Conservation (phyloP, 2,329 filamentous ascomycete genomes). For the Curvularia hawaiiensis region DNA sequence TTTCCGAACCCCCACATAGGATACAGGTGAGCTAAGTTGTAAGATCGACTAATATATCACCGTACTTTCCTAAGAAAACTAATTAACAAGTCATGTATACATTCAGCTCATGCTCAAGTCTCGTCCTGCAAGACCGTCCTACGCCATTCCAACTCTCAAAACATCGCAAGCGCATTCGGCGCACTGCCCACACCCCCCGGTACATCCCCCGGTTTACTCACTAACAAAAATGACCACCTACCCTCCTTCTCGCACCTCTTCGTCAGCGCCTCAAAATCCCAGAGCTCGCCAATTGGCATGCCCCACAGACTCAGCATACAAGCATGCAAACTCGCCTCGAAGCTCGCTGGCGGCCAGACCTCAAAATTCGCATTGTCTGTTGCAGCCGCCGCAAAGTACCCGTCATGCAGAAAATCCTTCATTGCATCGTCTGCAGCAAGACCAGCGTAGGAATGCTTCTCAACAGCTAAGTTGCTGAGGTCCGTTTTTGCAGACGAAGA, state of each 20-base stretch:
- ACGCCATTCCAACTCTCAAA: constrained; percentile 7
- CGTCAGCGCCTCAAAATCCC: constrained; percentile 40
- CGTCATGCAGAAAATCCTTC: constrained; percentile 85
- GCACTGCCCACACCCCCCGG: constrained; percentile 36
- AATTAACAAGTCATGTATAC: not conserved
- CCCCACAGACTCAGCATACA: constrained; percentile 36
- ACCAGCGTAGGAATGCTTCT: constrained; percentile 43
- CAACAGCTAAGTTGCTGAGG: constrained; percentile 14
- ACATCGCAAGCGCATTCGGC: constrained; percentile 36
- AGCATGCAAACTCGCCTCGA: constrained; percentile 29
- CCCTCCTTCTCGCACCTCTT: constrained; percentile 34
- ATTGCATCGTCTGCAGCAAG: constrained; percentile 87
- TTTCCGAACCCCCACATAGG: not conserved
- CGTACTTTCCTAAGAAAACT: not conserved
- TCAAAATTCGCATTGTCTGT: constrained; percentile 45
- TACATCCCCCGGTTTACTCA: constrained; percentile 54
- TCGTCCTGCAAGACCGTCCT: not conserved
- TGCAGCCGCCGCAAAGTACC: constrained; percentile 35
- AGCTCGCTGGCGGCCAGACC: constrained; percentile 27
- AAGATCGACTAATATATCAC: not conserved
- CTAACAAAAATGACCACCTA: constrained; percentile 59
- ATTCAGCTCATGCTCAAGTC: not conserved
- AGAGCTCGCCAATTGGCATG: constrained; percentile 45
- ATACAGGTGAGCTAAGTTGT: not conserved
- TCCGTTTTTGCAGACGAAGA: constrained; percentile 12